Conservation (phyloP, 768 basidiomycete species). For the Russula sp. region DNA sequence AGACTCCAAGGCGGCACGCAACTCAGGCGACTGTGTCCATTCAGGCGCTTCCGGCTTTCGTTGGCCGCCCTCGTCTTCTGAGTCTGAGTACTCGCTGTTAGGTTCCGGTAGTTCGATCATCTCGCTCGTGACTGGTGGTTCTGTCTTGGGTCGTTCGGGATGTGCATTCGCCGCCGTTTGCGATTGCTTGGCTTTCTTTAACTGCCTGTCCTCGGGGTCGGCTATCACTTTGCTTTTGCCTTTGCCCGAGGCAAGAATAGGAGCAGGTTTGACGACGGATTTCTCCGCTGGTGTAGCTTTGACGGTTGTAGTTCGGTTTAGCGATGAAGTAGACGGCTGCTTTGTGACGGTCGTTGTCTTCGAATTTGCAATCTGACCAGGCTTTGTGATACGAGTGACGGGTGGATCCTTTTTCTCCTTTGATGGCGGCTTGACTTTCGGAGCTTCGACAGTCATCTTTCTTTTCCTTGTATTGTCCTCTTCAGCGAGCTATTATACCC, state of each 20-base stretch:
- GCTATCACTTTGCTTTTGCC: constrained; percentile 54
- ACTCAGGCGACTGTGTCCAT: constrained; percentile 91
- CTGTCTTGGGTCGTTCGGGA: constrained; percentile 52
- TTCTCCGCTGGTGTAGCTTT: constrained; percentile 33
- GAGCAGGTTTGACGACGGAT: constrained; percentile 41
- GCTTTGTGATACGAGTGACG: constrained; percentile 37
- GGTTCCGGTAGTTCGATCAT: constrained; percentile 92
- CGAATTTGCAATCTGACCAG: constrained; percentile 32
- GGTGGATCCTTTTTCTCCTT: constrained; percentile 47
- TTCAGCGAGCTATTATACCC: constrained; percentile 43
- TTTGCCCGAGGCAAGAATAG: constrained; percentile 40
- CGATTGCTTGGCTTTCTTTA: constrained; percentile 59
- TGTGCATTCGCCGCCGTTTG: constrained; percentile 73
- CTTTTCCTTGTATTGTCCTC: constrained; percentile 74
- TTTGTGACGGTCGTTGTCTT: constrained; percentile 31
- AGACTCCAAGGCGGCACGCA: constrained; percentile 70
- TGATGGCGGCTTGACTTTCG: constrained; percentile 49
- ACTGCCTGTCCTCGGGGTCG: constrained; percentile 46
- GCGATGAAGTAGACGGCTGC: constrained; percentile 22
- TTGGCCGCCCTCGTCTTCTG: constrained; percentile 82
- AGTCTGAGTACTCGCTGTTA: constrained; percentile 95
- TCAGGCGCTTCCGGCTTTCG: constrained; percentile 71
- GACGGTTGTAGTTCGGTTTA: constrained; percentile 21
- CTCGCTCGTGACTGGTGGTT: constrained; percentile 58
- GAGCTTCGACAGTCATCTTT: constrained; percentile 48